Base-by-base conservation (phyloP, 129 eudicot genomes). In the Ambrosia trifida region DNA sequence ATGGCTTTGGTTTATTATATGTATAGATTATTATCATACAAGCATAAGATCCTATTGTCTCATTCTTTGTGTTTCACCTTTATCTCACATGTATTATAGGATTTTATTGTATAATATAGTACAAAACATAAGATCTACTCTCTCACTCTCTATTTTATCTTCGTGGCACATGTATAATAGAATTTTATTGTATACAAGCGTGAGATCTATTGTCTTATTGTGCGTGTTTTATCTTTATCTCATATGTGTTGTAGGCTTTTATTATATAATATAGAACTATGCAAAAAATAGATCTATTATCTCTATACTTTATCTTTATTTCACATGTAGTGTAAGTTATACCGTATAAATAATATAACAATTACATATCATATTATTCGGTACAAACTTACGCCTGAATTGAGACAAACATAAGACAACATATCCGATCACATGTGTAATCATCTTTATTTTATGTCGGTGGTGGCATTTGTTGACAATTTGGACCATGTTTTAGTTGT, bases 401-500 rank as follows among this genome's bases (percentile, higher is more conserved):
- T 38, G 43, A 51, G 17, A 36, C 38, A 49, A 14, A 68, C 14
- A 50, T 6, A 0, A 52, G 19, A 36, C 2, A 69, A 16, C 16
- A 28, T 64, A 44, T 44, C 14, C 1, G 33, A 54, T 20, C 33
- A 66, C 9, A 4, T 56, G 7, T 38, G 24, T 70, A 4, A 70
- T 54, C 54, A 70, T 70, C 66, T 20, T 69, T 71, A 43, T 71
- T 52, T 71, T 53, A 41, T 24, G 66, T 58, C 16, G 46, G 32
- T 16, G 53, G 53, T 16, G 53, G 53, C 43, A 14, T 72, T 60
- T 71, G 64, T 20, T 24, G 50, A 51, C 60, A 69, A 3, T 19
- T 36, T 84, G 83, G 78, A 78, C 81, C 86, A 63, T 66, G 58
- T 18, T 24, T 24, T 1, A 18, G 67, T 52, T 57, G 76, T 69